Percentiles rank a stretch among this genome's conserved stretches.
These are phyloP conservation scores for Sarcodon sp. DNA, from an alignment of 768 basidiomycete species.

Conservation along the genomic window DNA sequence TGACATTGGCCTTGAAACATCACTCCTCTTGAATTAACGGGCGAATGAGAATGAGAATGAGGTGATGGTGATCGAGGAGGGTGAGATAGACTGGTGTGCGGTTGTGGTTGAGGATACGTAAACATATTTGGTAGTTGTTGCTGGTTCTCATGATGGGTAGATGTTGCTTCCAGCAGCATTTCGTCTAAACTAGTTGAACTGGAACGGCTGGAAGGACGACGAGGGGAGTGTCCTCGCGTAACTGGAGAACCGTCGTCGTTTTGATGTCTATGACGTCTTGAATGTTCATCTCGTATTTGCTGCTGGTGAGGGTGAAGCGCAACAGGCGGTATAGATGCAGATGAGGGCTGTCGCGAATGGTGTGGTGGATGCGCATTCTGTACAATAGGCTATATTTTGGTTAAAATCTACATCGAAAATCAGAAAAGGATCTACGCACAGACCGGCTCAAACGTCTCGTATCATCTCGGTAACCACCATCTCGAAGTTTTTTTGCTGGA, in stretches of 20 bases:
- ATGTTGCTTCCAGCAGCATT: slow-evolving; percentile 32
- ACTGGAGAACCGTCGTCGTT: slow-evolving; percentile 8
- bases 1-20: not conserved
- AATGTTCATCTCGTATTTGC: slow-evolving; percentile 4
- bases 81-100: slow-evolving; percentile 12
- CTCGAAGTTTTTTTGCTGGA: slow-evolving; percentile 34
- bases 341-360: slow-evolving; percentile 10
- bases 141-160: slow-evolving; percentile 23
- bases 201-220: slow-evolving; percentile 22
- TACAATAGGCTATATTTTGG: not conserved
- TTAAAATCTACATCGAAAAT: too few relatives aligned
- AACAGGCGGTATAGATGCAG: slow-evolving; percentile 15
- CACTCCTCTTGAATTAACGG: not conserved
- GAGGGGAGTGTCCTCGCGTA: slow-evolving; percentile 12
- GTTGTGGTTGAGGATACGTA: slow-evolving; percentile 8
- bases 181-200: slow-evolving; percentile 30
- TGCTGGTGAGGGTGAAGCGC: slow-evolving; percentile 6
- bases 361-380: slow-evolving; percentile 5
- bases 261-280: slow-evolving; percentile 8
- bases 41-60: not conserved
- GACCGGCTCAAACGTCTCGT: not conserved
- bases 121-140: slow-evolving; percentile 12
- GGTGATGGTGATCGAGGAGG: slow-evolving; percentile 8
- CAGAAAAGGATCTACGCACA: not conserved
- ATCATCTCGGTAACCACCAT: slow-evolving; percentile 15